Evolutionary conservation across 495 filamentous ascomycete species (phyloP), one percentile per base, ranked within the genome.

Genomic region (Tuber brumale): DNA sequence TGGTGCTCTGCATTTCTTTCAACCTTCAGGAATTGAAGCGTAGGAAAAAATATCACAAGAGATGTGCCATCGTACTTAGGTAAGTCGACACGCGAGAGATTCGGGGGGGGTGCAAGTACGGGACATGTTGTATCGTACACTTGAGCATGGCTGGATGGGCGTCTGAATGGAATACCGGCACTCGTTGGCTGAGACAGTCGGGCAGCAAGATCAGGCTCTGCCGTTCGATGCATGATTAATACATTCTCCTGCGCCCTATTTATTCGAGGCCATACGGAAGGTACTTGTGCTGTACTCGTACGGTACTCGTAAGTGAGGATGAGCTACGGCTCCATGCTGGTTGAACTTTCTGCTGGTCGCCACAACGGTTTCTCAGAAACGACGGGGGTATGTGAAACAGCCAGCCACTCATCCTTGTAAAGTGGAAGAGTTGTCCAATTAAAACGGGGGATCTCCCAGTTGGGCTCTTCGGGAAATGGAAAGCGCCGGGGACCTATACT

Each of bases 401-500:
- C 57, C 27, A 35, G 57, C 27, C 57, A 5, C 14, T 66, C 57
- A 66, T 35, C 57, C 57, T 66, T 35, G 57, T 18, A 66, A 66
- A 66, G 27, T 70, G 76, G 51, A 72, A 31, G 43, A 70, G 43
- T 61, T 44, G 48, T 69, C 77, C 77, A 79, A 79, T 79, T 61
- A 75, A 66, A 66, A 72, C 70, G 42, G 70, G 45, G 77, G 27
- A 70, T 75, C 72, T 71, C 77, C 76, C 71, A 69, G 43, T 31
- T 31, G 57, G 27, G 70, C 72, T 70, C 70, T 76, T 76, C 70
- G 70, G 76, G 76, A 76, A 76, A 70, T 48, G 70, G 77, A 73
- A 10, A 73, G 76, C 76, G 76, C 72, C 51, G 57, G 77, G 75
- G 43, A 69, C 43, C 78, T 72, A 14, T 45, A 75, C 78, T 72